Evolutionary conservation across 2,329 filamentous ascomycete species (phyloP).

Genomic region (Metarhizium sp.): DNA sequence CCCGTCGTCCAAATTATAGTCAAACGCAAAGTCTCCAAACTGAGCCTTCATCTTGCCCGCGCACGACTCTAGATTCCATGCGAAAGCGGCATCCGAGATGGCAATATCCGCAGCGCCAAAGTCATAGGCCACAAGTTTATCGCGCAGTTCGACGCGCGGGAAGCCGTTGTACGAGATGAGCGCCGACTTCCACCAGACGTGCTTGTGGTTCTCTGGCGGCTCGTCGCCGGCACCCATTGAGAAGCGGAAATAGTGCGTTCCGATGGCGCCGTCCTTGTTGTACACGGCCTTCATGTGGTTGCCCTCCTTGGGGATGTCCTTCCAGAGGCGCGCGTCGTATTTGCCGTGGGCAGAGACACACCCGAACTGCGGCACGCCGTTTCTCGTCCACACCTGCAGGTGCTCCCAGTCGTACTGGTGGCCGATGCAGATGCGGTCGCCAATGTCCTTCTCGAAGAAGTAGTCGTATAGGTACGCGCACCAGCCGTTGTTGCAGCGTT

Average conservation of each 20-base stretch:
- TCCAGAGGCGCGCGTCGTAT: slow-evolving; percentile 14
- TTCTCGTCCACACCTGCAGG: slow-evolving; percentile 21
- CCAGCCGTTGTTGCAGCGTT: slow-evolving; percentile 34
- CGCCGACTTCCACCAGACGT: slow-evolving; percentile 20
- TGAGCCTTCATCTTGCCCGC: background rate
- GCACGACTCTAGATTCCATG: slow-evolving; percentile 6
- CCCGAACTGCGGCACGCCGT: slow-evolving; percentile 18
- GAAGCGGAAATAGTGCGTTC: slow-evolving; percentile 25
- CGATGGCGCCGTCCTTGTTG: slow-evolving; percentile 23
- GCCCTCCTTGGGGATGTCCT: slow-evolving; percentile 18
- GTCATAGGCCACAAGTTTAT: slow-evolving; percentile 7
- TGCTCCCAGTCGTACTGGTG: slow-evolving; percentile 33
- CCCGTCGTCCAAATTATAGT: slow-evolving; percentile 7
- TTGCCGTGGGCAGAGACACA: slow-evolving; percentile 22
- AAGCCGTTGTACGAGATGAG: slow-evolving; percentile 23
- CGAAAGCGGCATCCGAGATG: slow-evolving; percentile 5
- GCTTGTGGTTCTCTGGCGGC: slow-evolving; percentile 21
- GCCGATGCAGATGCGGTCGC: slow-evolving; percentile 17
- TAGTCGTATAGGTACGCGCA: slow-evolving; percentile 35
- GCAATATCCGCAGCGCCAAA: slow-evolving; percentile 10
- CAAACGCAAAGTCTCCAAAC: slow-evolving; percentile 8
- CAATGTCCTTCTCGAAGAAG: slow-evolving; percentile 35
- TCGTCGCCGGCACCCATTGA: slow-evolving; percentile 10
- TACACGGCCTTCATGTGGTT: slow-evolving; percentile 25
- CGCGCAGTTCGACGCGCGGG: slow-evolving; percentile 9